Evolutionary conservation across 495 filamentous ascomycete species (phyloP), one percentile per base, ranked within the genome.

Genomic region (Tuber umbilicatum): DNA sequence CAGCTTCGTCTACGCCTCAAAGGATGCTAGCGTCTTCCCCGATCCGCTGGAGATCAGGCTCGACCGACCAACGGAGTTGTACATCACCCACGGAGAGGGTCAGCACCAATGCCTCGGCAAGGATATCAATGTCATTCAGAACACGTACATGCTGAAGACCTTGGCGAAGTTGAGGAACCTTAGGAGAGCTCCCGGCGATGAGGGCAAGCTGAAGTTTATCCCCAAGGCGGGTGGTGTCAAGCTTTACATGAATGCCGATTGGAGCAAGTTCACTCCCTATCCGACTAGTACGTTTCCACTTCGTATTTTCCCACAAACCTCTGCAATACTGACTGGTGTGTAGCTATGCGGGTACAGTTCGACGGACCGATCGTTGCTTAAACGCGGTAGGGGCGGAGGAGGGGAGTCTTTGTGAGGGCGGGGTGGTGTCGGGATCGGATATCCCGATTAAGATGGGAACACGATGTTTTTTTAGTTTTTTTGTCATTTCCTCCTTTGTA

Each of bases 161-260:
- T 27, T 81, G 6, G 80, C 70, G 2, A 40, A 47, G 6, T 31
- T 81, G 16, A 73, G 71, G 23, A 73, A 72, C 35, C n/a, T 81
- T 7, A 45, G 75, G 31, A 39, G 77, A 17, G 75, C 73, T 9
- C 79, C 79, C 9, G 79, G 79, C 2, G 74, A 77, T 40, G 70
- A 79, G 31, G 79, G 79, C 0, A 50, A 69, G 39, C 35, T 81
- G 73, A 79, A 79, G 68, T 73, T 45, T 21, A 70, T 77, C 40
- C 55, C 64, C 0, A 75, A 69, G 42, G 27, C 74, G 16, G 72
- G 72, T 17, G 75, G 79, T 23, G 37, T 75, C 21, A 81, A 76
- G 67, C 70, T 69, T 7, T 81, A 81, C 39, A 70, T 81, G 78
- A 81, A 41, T 0, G 72, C 77, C 6, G 79, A 81, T 41, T 75